Conservation (phyloP, 169 alveolate species). For the Plasmodium fragile region DNA sequence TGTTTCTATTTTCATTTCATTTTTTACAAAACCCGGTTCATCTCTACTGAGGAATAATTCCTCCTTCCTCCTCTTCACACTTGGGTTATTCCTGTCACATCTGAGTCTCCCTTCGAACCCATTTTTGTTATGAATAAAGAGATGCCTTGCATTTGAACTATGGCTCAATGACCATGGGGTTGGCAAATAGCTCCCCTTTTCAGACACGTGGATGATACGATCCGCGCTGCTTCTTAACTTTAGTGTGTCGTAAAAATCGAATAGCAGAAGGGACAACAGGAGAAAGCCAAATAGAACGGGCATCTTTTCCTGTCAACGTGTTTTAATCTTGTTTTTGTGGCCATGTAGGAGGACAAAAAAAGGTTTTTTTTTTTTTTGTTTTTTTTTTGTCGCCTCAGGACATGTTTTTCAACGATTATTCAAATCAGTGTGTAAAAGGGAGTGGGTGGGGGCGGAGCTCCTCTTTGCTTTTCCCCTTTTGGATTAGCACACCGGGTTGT, state of each 20-base stretch:
- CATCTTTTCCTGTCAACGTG: slow-evolving; percentile 29
- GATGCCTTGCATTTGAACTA: not conserved
- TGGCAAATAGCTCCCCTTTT: not conserved
- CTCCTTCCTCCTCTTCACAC: not conserved
- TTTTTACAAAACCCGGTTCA: not conserved
- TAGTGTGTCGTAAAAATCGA: slow-evolving; percentile 31
- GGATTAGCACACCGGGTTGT: not conserved
- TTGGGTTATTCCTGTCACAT: not conserved
- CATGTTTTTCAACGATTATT: not conserved
- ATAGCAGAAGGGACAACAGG: slow-evolving; percentile 37
- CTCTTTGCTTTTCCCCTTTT: no score
- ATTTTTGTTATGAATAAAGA: slow-evolving; percentile 13
- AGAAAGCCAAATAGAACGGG: not conserved
- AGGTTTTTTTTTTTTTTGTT: not conserved
- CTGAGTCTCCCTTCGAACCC: slow-evolving; percentile 6
- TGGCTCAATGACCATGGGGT: not conserved
- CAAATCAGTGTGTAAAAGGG: not conserved
- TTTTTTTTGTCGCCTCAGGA: not conserved
- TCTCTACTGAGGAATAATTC: slow-evolving; percentile 1
- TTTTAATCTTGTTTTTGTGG: not conserved
- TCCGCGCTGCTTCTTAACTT: slow-evolving; percentile 22
- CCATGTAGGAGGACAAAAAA: not conserved
- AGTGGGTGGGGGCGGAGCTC: not conserved
- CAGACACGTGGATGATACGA: slow-evolving; percentile 4
- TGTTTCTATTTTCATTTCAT: slow-evolving; percentile 6